phyloP scores from a whole-genome alignment of 2,329 filamentous ascomycete species.

The Pyrenochaeta sp. region DNA sequence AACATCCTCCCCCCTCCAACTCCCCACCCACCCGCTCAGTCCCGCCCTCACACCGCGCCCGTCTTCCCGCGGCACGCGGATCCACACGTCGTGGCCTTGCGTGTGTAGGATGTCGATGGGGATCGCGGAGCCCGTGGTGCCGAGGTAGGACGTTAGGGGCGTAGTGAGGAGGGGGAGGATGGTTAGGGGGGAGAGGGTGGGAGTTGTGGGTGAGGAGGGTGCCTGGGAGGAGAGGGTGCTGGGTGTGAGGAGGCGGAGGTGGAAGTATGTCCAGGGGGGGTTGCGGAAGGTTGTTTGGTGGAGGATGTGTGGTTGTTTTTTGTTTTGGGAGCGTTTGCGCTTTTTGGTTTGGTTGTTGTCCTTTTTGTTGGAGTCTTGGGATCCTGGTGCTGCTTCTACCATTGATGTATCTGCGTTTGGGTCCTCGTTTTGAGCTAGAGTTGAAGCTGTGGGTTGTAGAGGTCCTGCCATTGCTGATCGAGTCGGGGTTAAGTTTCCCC shows the following conservation, averaged over 20 bases:
- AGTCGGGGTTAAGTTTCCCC: too few relatives aligned
- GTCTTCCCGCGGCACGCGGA: conserved; percentile 38
- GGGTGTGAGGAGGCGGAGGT: conserved; percentile 45
- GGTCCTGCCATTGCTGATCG: too few relatives aligned
- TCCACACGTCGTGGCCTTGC: conserved; percentile 22
- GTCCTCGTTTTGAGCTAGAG: neutral
- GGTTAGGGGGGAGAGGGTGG: conserved; percentile 33
- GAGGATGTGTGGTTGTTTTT: conserved; percentile 27
- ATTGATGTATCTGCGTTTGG: neutral
- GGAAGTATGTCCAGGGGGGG: conserved; percentile 52
- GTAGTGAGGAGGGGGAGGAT: conserved; percentile 70
- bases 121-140: conserved; percentile 71
- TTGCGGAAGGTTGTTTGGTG: conserved; percentile 50
- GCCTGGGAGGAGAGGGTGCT: conserved; percentile 1
- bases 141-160: conserved; percentile 74
- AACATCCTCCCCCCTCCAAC: conserved; percentile 27
- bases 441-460: neutral
- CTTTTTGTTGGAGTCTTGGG: too few relatives aligned
- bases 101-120: conserved; percentile 72
- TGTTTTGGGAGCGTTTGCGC: conserved; percentile 23
- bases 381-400: neutral
- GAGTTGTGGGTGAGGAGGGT: neutral
- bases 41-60: conserved; percentile 28
- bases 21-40: conserved; percentile 37
- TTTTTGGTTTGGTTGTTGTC: conserved; percentile 11